Base-by-base conservation (phyloP, 768 basidiomycete genomes). In the Kwoniella mangroviensis region DNA sequence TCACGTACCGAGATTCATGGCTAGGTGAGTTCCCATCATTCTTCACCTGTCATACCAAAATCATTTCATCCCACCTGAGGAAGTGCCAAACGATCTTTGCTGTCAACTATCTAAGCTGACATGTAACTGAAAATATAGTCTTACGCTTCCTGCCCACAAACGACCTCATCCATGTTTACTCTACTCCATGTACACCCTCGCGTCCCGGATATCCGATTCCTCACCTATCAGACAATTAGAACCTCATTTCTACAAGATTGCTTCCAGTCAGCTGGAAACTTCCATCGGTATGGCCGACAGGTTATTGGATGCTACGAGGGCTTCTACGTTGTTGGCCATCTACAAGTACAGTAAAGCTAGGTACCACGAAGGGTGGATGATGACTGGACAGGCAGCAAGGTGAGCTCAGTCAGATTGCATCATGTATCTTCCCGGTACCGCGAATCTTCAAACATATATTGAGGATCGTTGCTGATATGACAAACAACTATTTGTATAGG, bases 281-380 rank as follows among this genome's bases (percentile, higher is more conserved):
- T 60, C 75, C 2, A 72, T 80, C 28, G 41, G 61, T 0, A 57
- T 72, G 13, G 72, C 73, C 10, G 79, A 80, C 42, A 41, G 77
- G 13, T 55, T 77, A 2, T 53, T 80, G 52, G 79, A 80, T 55
- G 77, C 77, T 26, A 68, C 65, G 3, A 63, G 79, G 19, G 77
- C 79, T 13, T 70, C 75, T 15, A 75, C 74, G 5, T 58, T 78
- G 26, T 49, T 80, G 54, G 73, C 77, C 11, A 74, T 80, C 3
- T 78, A 80, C 64, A 72, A 80, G 57, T 80, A 68, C 54, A 68
- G 70, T 24, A 60, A 70, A 51, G 77, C 75, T 21, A 63, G 74
- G 43, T 80, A 78, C 63, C 79, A 80, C 57, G 77, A 80, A 40
- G 79, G 77, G 12, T 77, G 72, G 67, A 78, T 80, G 77, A 72